These are phyloP conservation scores for Parasarocladium wereldwijsianum DNA, from an alignment of 2,329 filamentous ascomycete species.

Conservation along the genomic window DNA sequence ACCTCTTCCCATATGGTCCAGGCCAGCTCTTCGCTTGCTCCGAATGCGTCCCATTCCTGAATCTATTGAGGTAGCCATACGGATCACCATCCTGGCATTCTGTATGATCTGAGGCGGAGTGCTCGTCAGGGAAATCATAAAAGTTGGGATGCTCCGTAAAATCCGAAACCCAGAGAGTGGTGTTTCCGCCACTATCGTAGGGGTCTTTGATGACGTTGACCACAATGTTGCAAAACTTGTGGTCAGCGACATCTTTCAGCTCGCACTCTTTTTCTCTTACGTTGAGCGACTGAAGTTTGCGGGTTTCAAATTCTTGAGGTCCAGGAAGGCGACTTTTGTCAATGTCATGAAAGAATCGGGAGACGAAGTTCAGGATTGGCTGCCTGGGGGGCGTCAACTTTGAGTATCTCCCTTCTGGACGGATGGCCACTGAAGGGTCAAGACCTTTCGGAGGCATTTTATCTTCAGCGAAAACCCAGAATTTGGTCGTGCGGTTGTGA, in stretches of 20 bases:
- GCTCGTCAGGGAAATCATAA: conserved; percentile 29
- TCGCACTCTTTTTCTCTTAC: conserved; percentile 43
- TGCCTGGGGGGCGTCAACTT: too few relatives aligned
- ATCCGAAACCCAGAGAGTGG: conserved; percentile 64
- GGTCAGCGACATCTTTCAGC: conserved; percentile 45
- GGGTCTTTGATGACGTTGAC: conserved; percentile 51
- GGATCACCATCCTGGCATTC: conserved; percentile 33
- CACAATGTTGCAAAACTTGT: conserved; percentile 51
- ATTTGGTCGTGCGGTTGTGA: conserved; percentile 23
- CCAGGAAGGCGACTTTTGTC: conserved; percentile 28
- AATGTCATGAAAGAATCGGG: conserved; percentile 28
- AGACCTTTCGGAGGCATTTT: conserved; percentile 25
- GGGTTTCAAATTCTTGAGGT: conserved; percentile 24
- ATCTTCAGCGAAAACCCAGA: conserved; percentile 10
- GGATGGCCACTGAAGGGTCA: too few relatives aligned
- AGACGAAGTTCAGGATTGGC: conserved; percentile 30
- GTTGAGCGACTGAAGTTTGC: conserved; percentile 23
- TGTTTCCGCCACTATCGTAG: conserved; percentile 25
- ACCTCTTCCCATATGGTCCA: conserved; percentile 60
- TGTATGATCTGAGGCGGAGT: conserved; percentile 14
- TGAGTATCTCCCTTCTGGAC: too few relatives aligned
- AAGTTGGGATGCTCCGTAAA: conserved; percentile 61
- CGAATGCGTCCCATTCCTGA: conserved; percentile 5
- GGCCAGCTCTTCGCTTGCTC: conserved; percentile 36
- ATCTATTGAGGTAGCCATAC: conserved; percentile 33